Percentiles rank a stretch among this genome's conserved stretches.
These are phyloP conservation scores for Diospyros kaki DNA, from an alignment of 148 eudicot genomes.

Conservation along the genomic window DNA sequence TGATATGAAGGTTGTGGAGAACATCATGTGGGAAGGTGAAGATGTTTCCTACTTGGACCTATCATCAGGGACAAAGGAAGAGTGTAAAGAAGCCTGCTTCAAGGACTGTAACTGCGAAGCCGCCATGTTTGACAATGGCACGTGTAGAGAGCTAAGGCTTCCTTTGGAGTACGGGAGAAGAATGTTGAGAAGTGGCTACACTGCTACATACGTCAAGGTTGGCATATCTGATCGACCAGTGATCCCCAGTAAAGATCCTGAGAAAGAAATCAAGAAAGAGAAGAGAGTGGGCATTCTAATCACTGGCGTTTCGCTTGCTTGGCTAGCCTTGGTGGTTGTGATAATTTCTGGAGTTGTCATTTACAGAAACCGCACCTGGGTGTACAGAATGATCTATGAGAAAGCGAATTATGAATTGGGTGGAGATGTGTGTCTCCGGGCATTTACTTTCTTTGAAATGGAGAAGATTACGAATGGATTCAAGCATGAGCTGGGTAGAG, in stretches of 20 bases:
- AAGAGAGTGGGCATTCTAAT: neutral
- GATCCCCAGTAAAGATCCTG: neutral
- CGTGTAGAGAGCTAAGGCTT: slow-evolving; percentile 8
- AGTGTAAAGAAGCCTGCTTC: slow-evolving; percentile 2
- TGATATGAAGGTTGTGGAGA: slow-evolving; percentile 4
- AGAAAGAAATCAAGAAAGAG: neutral
- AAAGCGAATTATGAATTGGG: neutral
- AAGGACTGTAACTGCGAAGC: slow-evolving; percentile 20
- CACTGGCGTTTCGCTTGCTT: neutral
- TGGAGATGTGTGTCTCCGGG: neutral
- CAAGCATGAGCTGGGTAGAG: slow-evolving; percentile 11
- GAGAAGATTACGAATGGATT: slow-evolving; percentile 9
- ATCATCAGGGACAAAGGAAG: neutral
- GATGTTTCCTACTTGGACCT: neutral
- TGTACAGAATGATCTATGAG: neutral
- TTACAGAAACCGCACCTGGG: neutral
- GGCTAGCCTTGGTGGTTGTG: neutral
- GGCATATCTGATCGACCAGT: neutral
- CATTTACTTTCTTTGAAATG: slow-evolving; percentile 6
- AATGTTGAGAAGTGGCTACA: too few relatives aligned
- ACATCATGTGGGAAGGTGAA: slow-evolving; percentile 11
- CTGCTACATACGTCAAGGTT: slow-evolving; percentile 11
- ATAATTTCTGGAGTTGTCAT: neutral
- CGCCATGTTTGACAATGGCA: neutral
- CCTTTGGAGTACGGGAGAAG: slow-evolving; percentile 18